Percentiles rank a stretch among this genome's conserved stretches.
Evolutionary conservation across 257 asterid genomes (phyloP).

Genomic region (Ajuga chamaepitys): DNA sequence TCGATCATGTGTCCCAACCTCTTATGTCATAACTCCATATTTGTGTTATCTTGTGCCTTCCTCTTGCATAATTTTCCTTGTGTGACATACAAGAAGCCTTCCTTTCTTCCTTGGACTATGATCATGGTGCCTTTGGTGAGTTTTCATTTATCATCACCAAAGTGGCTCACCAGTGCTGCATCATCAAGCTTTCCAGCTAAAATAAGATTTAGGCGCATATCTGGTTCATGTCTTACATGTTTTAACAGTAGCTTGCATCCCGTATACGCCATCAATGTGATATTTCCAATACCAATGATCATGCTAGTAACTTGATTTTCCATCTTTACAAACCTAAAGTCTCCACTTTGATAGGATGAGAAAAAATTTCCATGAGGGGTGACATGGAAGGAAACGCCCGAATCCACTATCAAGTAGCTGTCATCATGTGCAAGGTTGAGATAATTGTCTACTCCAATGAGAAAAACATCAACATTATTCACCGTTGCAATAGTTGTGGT

Average conservation of each 20-base stretch:
- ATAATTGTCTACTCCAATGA: too few species aligned
- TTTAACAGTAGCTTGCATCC: not conserved
- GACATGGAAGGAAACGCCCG: too few species aligned
- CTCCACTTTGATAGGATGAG: not conserved
- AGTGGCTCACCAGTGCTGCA: not conserved
- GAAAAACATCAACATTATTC: not conserved
- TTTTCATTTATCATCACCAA: not conserved
- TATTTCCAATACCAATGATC: not conserved
- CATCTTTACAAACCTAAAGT: not conserved
- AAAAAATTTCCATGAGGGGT: not conserved
- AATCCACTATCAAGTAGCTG: too few species aligned
- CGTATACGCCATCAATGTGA: not conserved
- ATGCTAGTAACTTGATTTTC: not conserved
- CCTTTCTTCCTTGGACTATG: not conserved
- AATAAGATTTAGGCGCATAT: slow-evolving; percentile 6
- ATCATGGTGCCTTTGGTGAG: not conserved
- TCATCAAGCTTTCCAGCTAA: not conserved
- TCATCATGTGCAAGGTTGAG: too few species aligned
- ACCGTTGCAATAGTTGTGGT: not conserved
- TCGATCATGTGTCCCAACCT: too few species aligned
- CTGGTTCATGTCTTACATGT: not conserved
- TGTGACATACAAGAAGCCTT: not conserved
- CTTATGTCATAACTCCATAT: too few species aligned
- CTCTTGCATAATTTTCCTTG: not conserved
- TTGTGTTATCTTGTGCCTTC: not conserved